Conservation (phyloP, 805 yeast genomes). For the Candida alai region DNA sequence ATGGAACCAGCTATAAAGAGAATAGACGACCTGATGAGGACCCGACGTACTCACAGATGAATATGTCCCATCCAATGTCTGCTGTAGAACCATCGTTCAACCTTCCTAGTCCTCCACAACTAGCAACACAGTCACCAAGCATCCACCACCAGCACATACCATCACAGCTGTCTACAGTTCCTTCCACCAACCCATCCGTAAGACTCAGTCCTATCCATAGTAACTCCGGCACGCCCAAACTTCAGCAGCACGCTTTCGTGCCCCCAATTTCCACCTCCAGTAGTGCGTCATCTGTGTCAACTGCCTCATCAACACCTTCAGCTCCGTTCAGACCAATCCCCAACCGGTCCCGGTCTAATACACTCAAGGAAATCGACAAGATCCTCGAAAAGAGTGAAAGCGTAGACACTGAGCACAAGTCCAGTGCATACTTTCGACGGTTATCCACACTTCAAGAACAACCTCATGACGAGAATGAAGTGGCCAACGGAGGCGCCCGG, state of each 20-base stretch:
- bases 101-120: constrained; percentile 7
- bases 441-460: constrained; percentile 60
- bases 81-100: constrained; percentile 11
- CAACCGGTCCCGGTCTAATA: constrained; percentile 31
- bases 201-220: neutral
- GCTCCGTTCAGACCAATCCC: constrained; percentile 6
- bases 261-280: constrained; percentile 15
- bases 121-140: neutral
- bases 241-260: neutral
- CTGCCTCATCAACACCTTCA: constrained; percentile 2
- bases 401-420: constrained; percentile 45
- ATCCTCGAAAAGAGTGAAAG: constrained; percentile 34
- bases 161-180: no score
- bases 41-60: constrained; percentile 2
- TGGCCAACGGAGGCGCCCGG: constrained; percentile 8
- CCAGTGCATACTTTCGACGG: constrained; percentile 62
- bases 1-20: neutral
- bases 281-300: constrained; percentile 13
- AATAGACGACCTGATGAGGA: constrained; percentile 5
- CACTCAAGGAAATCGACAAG: constrained; percentile 31
- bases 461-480: constrained; percentile 26
- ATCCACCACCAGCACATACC: no score
- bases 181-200: neutral
- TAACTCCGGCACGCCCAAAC: no score
- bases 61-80: constrained; percentile 16